These are phyloP conservation scores for Paraurostyla sp. DNA, from an alignment of 73 alveolate species.

Conservation along the genomic window DNA sequence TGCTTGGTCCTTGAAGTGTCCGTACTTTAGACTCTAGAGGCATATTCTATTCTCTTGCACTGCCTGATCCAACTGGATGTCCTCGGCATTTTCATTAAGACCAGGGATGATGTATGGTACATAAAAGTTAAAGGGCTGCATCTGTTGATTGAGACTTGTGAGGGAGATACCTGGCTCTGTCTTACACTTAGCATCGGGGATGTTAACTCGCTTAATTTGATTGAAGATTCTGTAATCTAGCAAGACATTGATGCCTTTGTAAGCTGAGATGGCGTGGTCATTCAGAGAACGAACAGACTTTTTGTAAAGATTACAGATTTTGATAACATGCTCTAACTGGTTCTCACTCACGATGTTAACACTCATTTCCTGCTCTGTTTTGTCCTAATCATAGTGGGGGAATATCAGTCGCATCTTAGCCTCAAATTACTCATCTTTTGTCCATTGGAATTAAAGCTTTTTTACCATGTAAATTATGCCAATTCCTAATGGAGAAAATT, in stretches of 20 bases:
- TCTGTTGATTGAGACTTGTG: background rate
- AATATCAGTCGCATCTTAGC: conserved; percentile 26
- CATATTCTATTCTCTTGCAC: conserved; percentile 53
- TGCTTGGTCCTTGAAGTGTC: conserved; percentile 53
- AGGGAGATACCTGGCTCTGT: conserved; percentile 55
- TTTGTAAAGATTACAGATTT: conserved; percentile 46
- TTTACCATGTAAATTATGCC: background rate
- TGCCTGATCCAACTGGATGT: conserved; percentile 49
- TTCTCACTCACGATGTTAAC: conserved; percentile 50
- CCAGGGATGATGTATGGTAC: conserved; percentile 54
- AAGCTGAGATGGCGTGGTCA: conserved; percentile 40
- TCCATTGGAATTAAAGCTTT: background rate
- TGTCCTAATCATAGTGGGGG: conserved; percentile 28
- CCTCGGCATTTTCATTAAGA: background rate
- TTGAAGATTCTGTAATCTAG: conserved; percentile 27
- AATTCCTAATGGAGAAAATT: conserved; percentile 14
- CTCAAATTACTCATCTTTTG: conserved; percentile 48
- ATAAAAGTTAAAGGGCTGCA: conserved; percentile 11
- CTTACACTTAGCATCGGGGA: conserved; percentile 23
- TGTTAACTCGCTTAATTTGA: conserved; percentile 35
- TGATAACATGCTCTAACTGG: conserved; percentile 38
- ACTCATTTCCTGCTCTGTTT: conserved; percentile 16
- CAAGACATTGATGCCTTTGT: conserved; percentile 7
- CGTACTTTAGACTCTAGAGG: conserved; percentile 46
- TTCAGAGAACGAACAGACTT: conserved; percentile 34